These are phyloP conservation scores for Ramalina intermedia DNA, from an alignment of 495 filamentous ascomycete species.

Conservation along the genomic window DNA sequence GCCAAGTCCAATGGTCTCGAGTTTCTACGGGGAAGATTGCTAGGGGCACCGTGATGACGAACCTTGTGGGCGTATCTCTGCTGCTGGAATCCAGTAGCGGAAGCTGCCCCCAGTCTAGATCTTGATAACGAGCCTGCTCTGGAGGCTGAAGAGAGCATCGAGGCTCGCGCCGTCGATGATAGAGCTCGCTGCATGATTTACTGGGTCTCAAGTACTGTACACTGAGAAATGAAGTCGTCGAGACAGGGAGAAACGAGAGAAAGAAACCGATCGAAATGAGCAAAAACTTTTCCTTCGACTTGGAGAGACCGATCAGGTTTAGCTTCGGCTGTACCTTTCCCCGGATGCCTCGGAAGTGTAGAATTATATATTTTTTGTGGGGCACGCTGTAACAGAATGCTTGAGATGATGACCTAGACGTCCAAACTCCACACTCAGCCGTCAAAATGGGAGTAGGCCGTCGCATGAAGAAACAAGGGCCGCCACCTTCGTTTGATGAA, in stretches of 20 bases:
- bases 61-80: slow-evolving; percentile 93
- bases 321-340: too few species aligned
- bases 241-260: too few species aligned
- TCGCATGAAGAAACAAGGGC: slow-evolving; percentile 90
- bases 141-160: slow-evolving; percentile 51
- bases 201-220: too few species aligned
- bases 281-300: too few species aligned
- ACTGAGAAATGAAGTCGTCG: too few species aligned
- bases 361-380: too few species aligned
- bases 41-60: slow-evolving; percentile 16
- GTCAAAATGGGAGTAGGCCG: slow-evolving; percentile 65
- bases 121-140: slow-evolving; percentile 17
- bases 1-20: neutral
- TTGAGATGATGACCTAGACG: neutral
- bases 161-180: slow-evolving; percentile 46
- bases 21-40: neutral
- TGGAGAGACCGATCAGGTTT: too few species aligned
- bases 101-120: slow-evolving; percentile 21
- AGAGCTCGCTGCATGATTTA: slow-evolving; percentile 57
- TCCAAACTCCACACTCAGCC: neutral
- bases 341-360: neutral
- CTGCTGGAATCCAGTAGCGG: slow-evolving; percentile 58
- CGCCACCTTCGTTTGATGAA: slow-evolving; percentile 70
- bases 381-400: too few species aligned
- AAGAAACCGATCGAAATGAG: too few species aligned